Evolutionary conservation across 768 basidiomycete species (phyloP).

Genomic region (Hypholoma fasciculare): DNA sequence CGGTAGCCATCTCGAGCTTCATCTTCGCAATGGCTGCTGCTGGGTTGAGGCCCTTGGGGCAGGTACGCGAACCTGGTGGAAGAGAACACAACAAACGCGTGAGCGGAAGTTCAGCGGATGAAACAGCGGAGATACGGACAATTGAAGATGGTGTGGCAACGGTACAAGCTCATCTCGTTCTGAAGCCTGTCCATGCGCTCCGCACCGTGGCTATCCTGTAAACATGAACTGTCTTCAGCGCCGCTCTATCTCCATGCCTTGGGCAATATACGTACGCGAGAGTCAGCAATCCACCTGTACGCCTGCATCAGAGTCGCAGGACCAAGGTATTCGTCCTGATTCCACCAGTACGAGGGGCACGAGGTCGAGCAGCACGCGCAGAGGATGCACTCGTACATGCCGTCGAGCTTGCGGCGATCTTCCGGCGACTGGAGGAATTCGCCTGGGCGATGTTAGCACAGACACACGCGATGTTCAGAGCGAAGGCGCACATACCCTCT

Average conservation of each 20-base stretch:
- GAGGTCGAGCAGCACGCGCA: constrained; percentile 98
- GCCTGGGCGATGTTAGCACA: constrained; percentile 26
- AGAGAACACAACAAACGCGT: neutral
- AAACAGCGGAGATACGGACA: constrained; percentile 46
- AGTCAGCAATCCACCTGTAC: constrained; percentile 98
- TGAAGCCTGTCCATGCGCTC: constrained; percentile 90
- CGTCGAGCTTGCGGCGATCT: constrained; percentile 93
- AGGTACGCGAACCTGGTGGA: constrained; percentile 79
- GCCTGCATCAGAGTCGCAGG: constrained; percentile 97
- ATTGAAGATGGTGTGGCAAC: constrained; percentile 99
- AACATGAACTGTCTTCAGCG: neutral
- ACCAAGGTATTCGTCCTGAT: constrained; percentile 97
- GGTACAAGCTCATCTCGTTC: constrained; percentile 95
- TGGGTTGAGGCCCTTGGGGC: constrained; percentile 95
- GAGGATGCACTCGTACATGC: constrained; percentile 97
- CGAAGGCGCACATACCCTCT: constrained; percentile 35
- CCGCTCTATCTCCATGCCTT: constrained; percentile 16
- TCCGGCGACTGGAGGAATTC: constrained; percentile 91
- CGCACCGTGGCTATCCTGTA: constrained; percentile 71
- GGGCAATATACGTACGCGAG: constrained; percentile 55
- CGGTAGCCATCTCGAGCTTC: constrained; percentile 85
- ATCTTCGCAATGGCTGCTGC: constrained; percentile 91
- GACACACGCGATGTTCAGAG: neutral
- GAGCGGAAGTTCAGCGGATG: neutral
- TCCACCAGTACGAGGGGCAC: constrained; percentile 99